Evolutionary conservation across 2,329 filamentous ascomycete genomes (phyloP).

Genomic region (Ophiostoma angusticollis): DNA sequence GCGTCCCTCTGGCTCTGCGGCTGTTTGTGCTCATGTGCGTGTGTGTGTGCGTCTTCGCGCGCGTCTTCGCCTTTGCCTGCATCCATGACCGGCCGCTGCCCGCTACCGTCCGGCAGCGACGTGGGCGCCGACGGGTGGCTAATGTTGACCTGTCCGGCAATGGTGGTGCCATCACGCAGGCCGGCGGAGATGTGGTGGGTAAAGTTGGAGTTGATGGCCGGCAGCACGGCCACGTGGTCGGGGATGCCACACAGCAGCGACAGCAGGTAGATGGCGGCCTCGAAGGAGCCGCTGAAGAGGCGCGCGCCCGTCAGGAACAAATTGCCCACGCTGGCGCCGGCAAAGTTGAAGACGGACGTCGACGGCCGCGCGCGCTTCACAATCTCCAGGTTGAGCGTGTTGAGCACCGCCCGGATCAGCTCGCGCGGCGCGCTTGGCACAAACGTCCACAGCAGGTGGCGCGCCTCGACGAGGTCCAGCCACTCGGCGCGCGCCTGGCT

Average conservation of each 20-base stretch:
- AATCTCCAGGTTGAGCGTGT: slow-evolving; percentile 64
- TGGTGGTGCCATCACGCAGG: slow-evolving; percentile 59
- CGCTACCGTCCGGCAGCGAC: slow-evolving; percentile 26
- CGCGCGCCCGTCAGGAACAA: slow-evolving; percentile 73
- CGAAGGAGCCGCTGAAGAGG: slow-evolving; percentile 84
- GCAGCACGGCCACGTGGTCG: slow-evolving; percentile 62
- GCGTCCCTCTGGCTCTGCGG: slow-evolving; percentile 11
- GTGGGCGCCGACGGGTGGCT: slow-evolving; percentile 67
- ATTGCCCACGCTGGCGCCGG: slow-evolving; percentile 64
- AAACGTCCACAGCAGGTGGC: slow-evolving; percentile 60
- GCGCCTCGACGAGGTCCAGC: slow-evolving; percentile 78
- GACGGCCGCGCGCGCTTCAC: slow-evolving; percentile 58
- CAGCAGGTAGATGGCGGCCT: slow-evolving; percentile 82
- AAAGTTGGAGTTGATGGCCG: slow-evolving; percentile 90
- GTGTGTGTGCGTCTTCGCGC: too few species aligned
- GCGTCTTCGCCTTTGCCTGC: too few species aligned
- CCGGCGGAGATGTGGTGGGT: slow-evolving; percentile 86
- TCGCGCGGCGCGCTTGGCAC: slow-evolving; percentile 62
- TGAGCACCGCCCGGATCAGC: slow-evolving; percentile 64
- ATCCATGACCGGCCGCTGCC: slow-evolving; percentile 8
- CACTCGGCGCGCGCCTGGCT: slow-evolving; percentile 60
- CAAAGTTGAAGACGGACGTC: slow-evolving; percentile 64
- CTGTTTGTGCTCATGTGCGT: too few species aligned
- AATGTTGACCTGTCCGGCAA: slow-evolving; percentile 87
- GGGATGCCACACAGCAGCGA: slow-evolving; percentile 79